Evolutionary conservation across 345 rosid species (phyloP), one percentile per base, ranked within the genome.

Genomic region (Kernera saxatilis): DNA sequence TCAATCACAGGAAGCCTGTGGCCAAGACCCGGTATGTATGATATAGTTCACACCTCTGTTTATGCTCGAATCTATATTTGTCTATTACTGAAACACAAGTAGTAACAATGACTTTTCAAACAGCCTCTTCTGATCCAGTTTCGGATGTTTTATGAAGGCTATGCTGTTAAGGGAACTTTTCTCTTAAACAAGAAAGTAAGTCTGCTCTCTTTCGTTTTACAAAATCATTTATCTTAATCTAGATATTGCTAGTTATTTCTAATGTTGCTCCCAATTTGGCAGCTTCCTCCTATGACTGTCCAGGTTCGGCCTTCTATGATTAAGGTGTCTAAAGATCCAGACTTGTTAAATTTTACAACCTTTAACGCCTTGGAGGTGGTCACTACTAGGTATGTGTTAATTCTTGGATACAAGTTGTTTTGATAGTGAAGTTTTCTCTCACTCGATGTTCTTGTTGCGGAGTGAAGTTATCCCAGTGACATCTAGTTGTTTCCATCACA

Each of bases 71-170:
- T 49, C 15, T 53, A 11, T 69, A 23, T 39, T 21, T 45, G 22
- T 43, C 15, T 46, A 49, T 19, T 27, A 41, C 44, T 30, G 41
- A 52, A 52, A 46, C 62, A 44, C 23, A 56, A 35, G 50, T 72
- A 45, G 43, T 33, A 71, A 39, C 39, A 23, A 32, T 54, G 35
- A 30, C 32, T 68, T 41, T 44, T 18, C 29, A 6, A 54, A 63
- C 46, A 93, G 98, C 97, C 97, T 80, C 74, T 90, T 79, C 71
- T 93, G 73, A 81, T 93, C 62, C 97, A 90, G 67, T 82, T 78
- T 67, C 92, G 97, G 48, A 84, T 90, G 74, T 93, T 84, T 78
- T 22, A 81, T 75, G 68, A 83, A 27, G 98, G 97, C 52, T 22
- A 9, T 55, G 96, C 98, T 35, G 73, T 83, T 52, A 93, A 93